Base-by-base conservation (phyloP, 306 rosid species). In the Malus sieversii region DNA sequence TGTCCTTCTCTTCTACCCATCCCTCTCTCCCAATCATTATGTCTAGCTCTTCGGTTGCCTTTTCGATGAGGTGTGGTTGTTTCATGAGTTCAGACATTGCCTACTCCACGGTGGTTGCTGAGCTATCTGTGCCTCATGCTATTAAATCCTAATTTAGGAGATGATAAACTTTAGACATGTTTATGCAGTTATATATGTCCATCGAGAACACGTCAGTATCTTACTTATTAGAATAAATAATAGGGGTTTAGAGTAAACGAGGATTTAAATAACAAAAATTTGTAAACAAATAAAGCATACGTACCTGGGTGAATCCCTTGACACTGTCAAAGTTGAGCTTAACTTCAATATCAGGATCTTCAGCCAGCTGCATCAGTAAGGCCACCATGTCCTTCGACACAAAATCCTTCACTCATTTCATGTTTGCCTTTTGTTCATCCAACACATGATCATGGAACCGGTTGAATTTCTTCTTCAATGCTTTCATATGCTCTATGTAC, bases 401-500 rank as follows among this genome's bases (percentile, higher is more conserved):
- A 35, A 62, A 77, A 46, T 77, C 76, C 13, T 53, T 30, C 25
- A 20, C 32, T 14, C 12, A 35, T 25, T 23, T 55, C 75, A 33
- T 80, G 52, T 74, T 80, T 3, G 74, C 77, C 74, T n/a, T 80
- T 72, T 82, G 86, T 22, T 82, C 86, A 35, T 66, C 81, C 4
- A 82, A 62, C 27, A 82, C 85, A 55, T 77, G 78, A 8, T 80
- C 77, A 18, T 60, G 71, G 55, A 86, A 83, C 57, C 74, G 68
- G 35, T 83, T 80, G 5, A 78, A 72, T 35, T 81, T 42, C 5
- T 81, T 83, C 29, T 57, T 78, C 29, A 86, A 45, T 27, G 70
- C 82, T 80, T 86, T 86, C 90, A 86, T 83, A 25, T 81, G 35
- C 65, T 76, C 76, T 10, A 75, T 77, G 58, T 65, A 83, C 1